These are phyloP conservation scores for Nephelium lappaceum DNA, from an alignment of 345 rosid species.

Conservation along the genomic window DNA sequence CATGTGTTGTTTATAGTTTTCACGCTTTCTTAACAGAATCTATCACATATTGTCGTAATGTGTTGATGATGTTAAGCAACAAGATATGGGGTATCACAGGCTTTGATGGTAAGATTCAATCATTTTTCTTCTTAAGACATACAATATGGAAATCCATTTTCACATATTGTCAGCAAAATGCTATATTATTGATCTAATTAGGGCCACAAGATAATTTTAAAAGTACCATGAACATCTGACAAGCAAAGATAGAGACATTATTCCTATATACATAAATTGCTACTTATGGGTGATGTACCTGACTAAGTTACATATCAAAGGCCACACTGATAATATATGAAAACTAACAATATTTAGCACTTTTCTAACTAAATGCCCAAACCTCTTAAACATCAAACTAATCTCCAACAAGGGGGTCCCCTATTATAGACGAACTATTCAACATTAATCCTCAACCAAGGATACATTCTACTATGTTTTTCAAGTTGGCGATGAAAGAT, in stretches of 20 bases:
- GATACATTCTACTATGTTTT: not conserved
- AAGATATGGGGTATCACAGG: not conserved
- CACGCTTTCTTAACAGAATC: not conserved
- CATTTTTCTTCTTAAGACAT: not conserved
- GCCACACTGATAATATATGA: not conserved
- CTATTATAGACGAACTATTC: not conserved
- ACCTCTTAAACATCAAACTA: not conserved
- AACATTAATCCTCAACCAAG: not conserved
- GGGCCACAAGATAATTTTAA: not conserved
- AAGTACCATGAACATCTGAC: not conserved
- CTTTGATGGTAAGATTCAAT: not conserved
- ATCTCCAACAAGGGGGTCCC: too few species aligned
- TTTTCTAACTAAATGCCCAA: not conserved
- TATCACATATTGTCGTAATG: not conserved
- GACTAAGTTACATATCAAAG: not conserved
- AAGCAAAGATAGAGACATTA: not conserved
- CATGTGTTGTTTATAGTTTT: not conserved
- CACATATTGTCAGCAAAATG: not conserved
- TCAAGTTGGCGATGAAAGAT: not conserved
- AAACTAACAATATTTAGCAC: not conserved
- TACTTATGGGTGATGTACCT: not conserved
- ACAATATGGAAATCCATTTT: not conserved
- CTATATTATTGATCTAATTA: not conserved
- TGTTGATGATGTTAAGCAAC: not conserved
- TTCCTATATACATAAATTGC: not conserved